Conservation (phyloP, 768 basidiomycete genomes). For the Leccinum ochraceum region DNA sequence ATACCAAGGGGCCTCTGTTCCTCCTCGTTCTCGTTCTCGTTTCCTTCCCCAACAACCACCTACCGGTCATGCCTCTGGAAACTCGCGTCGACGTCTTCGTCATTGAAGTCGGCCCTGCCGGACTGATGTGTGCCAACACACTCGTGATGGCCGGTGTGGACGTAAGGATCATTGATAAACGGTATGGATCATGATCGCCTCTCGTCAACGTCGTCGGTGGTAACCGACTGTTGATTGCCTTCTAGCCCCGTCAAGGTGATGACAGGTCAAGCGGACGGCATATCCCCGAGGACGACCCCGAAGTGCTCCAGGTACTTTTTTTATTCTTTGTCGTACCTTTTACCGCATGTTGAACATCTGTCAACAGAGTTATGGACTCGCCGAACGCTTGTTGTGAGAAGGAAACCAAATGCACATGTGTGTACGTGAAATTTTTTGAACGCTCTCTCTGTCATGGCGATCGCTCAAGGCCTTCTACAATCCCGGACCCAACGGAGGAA, state of each 20-base stretch:
- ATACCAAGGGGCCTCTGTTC: neutral
- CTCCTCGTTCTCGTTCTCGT: neutral
- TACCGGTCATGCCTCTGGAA: conserved; percentile 22
- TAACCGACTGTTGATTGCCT: neutral
- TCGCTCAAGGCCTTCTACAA: conserved; percentile 69
- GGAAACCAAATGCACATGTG: conserved; percentile 71
- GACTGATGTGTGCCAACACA: conserved; percentile 69
- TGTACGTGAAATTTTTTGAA: conserved; percentile 39
- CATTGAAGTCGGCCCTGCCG: conserved; percentile 52
- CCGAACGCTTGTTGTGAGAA: conserved; percentile 59
- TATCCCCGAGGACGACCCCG: conserved; percentile 53
- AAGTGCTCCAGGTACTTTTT: conserved; percentile 47
- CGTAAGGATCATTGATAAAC: conserved; percentile 48
- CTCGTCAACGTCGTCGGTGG: neutral
- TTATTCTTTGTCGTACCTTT: neutral
- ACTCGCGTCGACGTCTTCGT: conserved; percentile 47
- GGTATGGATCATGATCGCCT: neutral
- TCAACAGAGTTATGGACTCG: conserved; percentile 73
- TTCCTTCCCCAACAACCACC: neutral
- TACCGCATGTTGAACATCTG: neutral
- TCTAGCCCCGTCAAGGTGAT: conserved; percentile 41
- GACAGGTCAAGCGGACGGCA: conserved; percentile 57
- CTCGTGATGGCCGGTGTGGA: conserved; percentile 44
- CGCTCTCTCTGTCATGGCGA: neutral
- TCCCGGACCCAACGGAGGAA: conserved; percentile 57